phyloP scores from a whole-genome alignment of 2,329 filamentous ascomycete genomes.

The Graphiopsis chlorocephala region DNA sequence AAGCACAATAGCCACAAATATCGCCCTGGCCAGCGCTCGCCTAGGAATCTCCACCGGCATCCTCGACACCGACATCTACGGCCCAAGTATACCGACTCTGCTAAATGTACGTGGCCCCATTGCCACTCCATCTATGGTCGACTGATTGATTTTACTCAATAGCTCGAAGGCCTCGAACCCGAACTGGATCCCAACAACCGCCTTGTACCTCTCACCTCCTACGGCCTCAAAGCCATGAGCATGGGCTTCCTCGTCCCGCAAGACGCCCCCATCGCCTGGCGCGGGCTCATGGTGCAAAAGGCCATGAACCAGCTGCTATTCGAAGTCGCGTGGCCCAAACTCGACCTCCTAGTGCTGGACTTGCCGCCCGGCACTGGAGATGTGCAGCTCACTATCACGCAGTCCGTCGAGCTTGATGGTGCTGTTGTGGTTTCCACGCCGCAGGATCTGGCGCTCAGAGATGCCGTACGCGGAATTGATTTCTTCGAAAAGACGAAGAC shows the following conservation, averaged over 20 bases:
- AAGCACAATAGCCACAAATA: constrained; percentile 89
- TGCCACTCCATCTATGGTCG: neutral
- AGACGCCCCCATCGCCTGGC: constrained; percentile 84
- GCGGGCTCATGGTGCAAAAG: constrained; percentile 96
- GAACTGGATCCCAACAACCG: constrained; percentile 57
- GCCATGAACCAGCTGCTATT: constrained; percentile 92
- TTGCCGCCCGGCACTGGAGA: constrained; percentile 93
- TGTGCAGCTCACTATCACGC: constrained; percentile 93
- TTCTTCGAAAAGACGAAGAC: constrained; percentile 87
- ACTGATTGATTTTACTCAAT: neutral
- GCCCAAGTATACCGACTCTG: constrained; percentile 87
- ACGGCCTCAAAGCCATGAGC: constrained; percentile 96
- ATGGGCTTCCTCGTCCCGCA: constrained; percentile 91
- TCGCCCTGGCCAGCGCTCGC: constrained; percentile 81
- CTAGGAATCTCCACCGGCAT: constrained; percentile 81
- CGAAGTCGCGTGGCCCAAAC: constrained; percentile 86
- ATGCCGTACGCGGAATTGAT: constrained; percentile 85
- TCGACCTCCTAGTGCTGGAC: constrained; percentile 88
- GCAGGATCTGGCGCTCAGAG: constrained; percentile 86
- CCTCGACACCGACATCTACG: constrained; percentile 94
- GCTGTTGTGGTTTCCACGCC: constrained; percentile 89
- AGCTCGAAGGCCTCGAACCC: constrained; percentile 35
- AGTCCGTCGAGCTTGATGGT: constrained; percentile 86
- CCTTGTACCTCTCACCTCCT: constrained; percentile 84
- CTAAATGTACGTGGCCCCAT: constrained; percentile 67